phyloP scores from a whole-genome alignment of 225 moss, liverwort and hornwort species.

The Lunularia cruciata region DNA sequence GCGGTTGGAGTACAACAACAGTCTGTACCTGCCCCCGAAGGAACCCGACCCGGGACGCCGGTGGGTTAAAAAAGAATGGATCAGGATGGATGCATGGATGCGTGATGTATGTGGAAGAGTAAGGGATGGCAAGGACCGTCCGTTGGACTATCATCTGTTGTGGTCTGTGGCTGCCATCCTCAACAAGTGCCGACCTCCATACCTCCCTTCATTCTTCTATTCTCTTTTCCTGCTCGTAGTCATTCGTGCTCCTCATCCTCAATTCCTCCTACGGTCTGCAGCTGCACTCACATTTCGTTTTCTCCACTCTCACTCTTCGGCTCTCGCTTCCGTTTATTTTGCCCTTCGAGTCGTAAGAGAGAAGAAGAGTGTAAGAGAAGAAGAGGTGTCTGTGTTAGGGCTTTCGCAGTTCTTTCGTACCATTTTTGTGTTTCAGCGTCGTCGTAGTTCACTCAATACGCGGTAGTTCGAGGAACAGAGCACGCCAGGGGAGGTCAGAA shows the following conservation, averaged over 20 bases:
- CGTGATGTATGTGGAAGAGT: constrained; percentile 1
- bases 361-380: no score
- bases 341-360: no score
- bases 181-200: constrained; percentile 21
- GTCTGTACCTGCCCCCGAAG: constrained; percentile 1
- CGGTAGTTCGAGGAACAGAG: no score
- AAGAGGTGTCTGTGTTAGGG: no score
- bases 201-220: neutral
- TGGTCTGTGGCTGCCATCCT: constrained; percentile 15
- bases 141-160: constrained; percentile 23
- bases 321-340: neutral
- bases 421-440: no score
- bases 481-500: no score
- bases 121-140: constrained; percentile 22
- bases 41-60: neutral
- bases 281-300: neutral
- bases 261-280: neutral
- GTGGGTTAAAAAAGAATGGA: constrained; percentile 22
- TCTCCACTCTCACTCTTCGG: neutral
- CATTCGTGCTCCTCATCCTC: no score
- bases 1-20: constrained; percentile 1
- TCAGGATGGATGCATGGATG: constrained; percentile 17
- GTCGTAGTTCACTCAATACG: no score
- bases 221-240: no score
- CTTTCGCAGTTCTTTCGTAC: no score